Base-by-base conservation (phyloP, 2,329 filamentous ascomycete species). In the Neocatenulostroma microsporum region DNA sequence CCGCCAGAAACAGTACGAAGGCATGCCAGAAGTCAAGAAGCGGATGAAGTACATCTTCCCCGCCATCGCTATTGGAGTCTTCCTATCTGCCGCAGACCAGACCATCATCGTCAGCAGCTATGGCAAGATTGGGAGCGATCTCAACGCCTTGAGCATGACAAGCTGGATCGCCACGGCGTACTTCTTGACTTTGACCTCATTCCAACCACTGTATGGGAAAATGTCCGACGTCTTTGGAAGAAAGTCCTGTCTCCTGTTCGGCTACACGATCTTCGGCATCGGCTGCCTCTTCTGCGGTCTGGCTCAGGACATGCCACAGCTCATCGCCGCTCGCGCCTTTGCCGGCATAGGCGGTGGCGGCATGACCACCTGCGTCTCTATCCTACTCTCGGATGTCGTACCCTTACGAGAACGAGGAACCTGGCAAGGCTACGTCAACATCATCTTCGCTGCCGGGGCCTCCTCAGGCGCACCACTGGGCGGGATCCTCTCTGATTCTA, bases 41-140 rank as follows among this genome's bases (percentile, higher is more conserved):
- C 61, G 62, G 34, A 57, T 81, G 54, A 68, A 67, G 37, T 73
- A 72, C 46, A 73, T 82, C 37, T 58, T 80, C 21, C 77, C 77
- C 2, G 75, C 77, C 1, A 60, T 81, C 30, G 72, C 69, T 7
- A 69, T 80, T 36, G 77, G 77, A n/a, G 43, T 87, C 26, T 84
- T 84, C 54, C 68, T 89, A 6, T 73, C 79, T 14, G 80, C 83
- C 3, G 70, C 80, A 34, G 84, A 89, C 54, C 82, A 87, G 57
- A 84, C 84, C 0, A 76, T 88, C 36, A 78, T 84, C 20, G 76
- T 88, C 32, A 77, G 78, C n/a, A 79, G 73, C n/a, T 87, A 87
- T 57, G 81, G 80, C 33, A 76, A 73, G 44, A 88, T 89, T 49
- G 83, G 82, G 9, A 84, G 73, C 8, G 84, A 88, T 45, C 64